Evolutionary conservation across 2,329 filamentous ascomycete genomes (phyloP), one percentile per base, ranked within the genome.

Genomic region (Talaromyces sp.): DNA sequence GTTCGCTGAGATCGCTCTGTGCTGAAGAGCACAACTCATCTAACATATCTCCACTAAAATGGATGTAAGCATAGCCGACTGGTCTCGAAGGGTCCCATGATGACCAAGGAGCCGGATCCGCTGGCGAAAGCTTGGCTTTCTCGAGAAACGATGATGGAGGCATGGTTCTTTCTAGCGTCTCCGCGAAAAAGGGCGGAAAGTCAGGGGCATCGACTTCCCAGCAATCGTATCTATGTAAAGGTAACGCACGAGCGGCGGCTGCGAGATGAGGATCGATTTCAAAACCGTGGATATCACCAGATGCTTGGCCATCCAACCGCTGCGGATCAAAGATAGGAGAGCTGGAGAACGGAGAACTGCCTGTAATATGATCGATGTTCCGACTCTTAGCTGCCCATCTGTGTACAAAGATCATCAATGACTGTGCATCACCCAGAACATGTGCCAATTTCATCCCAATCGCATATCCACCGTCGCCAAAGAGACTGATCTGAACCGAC

Each of bases 161-260:
- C n/a, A 50, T 50, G 1, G 31, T 24, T 33, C n/a, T 39, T 27
- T 37, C 70, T 16, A 66, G 57, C 3, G 66, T 75, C 47, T 72
- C 66, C 41, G 0, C 70, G 66, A 31, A 69, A 63, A 24, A n/a
- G 16, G 61, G 35, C 33, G 62, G 19, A 63, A 52, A 63, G 61
- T 69, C 62, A 65, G 61, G 62, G 62, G 61, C 52, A 33, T 37
- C 43, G 48, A 39, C 45, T 60, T 72, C 73, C 79, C 80, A 84
- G 78, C 81, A 83, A 71, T 83, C 79, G 64, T 77, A 83, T 7
- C 82, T 77, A 67, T 83, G 78, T 62, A 81, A 72, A 1, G 82
- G 82, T 5, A 84, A 69, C 7, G 22, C 37, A 2, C 69, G 67
- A 8, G 68, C 65, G 22, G 75, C 59, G 6, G 71, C 68, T 5